These are phyloP conservation scores for Petunia secreta DNA, from an alignment of 257 asterid genomes.

Conservation along the genomic window DNA sequence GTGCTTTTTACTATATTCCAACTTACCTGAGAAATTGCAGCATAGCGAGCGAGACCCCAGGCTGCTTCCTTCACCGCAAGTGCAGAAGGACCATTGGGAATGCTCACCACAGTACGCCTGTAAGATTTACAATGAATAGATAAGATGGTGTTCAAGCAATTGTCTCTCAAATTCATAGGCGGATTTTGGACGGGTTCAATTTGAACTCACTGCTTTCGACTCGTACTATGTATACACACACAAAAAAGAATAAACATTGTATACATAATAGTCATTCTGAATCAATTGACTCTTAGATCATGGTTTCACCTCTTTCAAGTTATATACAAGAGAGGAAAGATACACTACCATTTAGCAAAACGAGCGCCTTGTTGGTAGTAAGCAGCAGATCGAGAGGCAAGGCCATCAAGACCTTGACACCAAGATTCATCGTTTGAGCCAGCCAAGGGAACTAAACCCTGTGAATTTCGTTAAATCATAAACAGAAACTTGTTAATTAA, in stretches of 20 bases:
- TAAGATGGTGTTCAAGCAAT: background rate
- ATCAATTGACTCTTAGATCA: too few species aligned
- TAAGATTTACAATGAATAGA: background rate
- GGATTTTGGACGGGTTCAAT: too few species aligned
- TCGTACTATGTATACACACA: too few species aligned
- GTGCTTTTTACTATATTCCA: background rate
- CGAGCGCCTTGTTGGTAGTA: constrained; percentile 86
- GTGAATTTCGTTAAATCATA: constrained; percentile 9
- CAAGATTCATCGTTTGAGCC: constrained; percentile 79
- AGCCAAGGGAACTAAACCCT: constrained; percentile 81
- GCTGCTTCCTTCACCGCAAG: constrained; percentile 87
- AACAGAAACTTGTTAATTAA: background rate
- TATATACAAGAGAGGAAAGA: background rate
- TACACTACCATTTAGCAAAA: constrained; percentile 62
- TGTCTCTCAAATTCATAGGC: background rate
- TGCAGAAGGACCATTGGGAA: constrained; percentile 74
- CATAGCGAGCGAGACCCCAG: constrained; percentile 88
- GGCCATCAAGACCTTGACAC: constrained; percentile 93
- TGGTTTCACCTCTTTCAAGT: background rate
- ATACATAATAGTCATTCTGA: too few species aligned
- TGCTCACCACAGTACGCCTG: constrained; percentile 86
- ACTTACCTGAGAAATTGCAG: constrained; percentile 72
- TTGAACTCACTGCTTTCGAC: too few species aligned
- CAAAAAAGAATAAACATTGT: too few species aligned
- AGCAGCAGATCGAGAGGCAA: constrained; percentile 80